These are phyloP conservation scores for Monilinia fructigena DNA, from an alignment of 2,329 filamentous ascomycete species.

Conservation along the genomic window DNA sequence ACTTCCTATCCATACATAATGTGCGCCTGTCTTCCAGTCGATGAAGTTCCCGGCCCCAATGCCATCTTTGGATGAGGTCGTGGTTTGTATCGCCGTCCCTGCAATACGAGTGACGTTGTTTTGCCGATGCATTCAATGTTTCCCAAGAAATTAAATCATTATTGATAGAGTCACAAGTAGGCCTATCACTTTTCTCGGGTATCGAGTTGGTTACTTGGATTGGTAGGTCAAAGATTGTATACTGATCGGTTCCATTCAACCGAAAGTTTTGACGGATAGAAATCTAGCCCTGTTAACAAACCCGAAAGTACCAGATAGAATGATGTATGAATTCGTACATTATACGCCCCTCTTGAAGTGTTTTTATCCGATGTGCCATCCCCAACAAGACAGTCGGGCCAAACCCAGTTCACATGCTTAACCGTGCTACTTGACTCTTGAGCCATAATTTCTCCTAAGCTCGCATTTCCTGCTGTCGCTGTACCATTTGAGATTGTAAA, in stretches of 20 bases:
- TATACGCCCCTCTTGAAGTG: constrained; percentile 61
- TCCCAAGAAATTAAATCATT: constrained; percentile 52
- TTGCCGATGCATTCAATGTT: constrained; percentile 44
- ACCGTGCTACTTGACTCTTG: constrained; percentile 67
- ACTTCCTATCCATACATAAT: constrained; percentile 41
- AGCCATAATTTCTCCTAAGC: constrained; percentile 59
- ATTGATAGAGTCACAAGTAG: constrained; percentile 51
- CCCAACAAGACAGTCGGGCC: constrained; percentile 67
- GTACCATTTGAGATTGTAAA: constrained; percentile 68
- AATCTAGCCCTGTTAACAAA: constrained; percentile 46
- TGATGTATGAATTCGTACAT: constrained; percentile 40
- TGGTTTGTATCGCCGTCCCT: constrained; percentile 36
- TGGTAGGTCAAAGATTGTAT: constrained; percentile 70
- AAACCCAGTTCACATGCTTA: constrained; percentile 71
- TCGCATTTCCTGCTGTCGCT: constrained; percentile 50
- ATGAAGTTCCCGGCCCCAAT: constrained; percentile 38
- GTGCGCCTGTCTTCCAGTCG: constrained; percentile 40
- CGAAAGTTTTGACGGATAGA: constrained; percentile 70
- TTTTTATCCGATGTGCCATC: constrained; percentile 44
- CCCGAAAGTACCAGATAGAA: not conserved
- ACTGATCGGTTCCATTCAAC: constrained; percentile 61
- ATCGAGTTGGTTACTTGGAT: constrained; percentile 68
- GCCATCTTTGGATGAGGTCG: constrained; percentile 40
- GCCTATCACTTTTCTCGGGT: constrained; percentile 43
- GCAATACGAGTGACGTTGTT: constrained; percentile 36